A percentile compares a stretch with the other conserved stretches of the same genome.
These are phyloP conservation scores for Purshia tridentata DNA, from an alignment of 306 rosid species.

Conservation along the genomic window DNA sequence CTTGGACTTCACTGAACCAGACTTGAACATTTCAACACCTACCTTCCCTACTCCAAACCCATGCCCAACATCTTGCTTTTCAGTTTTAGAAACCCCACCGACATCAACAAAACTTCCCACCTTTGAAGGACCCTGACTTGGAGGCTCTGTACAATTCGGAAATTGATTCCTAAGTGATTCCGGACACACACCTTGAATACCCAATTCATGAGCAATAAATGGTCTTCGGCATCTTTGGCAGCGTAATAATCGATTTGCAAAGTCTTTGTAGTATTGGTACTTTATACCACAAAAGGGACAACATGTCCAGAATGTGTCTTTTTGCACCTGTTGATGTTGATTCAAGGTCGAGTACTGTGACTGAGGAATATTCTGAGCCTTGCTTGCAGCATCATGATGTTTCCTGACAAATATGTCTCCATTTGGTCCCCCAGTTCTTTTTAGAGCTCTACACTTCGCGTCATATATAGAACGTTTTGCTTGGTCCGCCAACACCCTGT, in stretches of 20 bases:
- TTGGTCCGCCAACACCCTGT: slow-evolving; percentile 64
- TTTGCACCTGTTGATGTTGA: slow-evolving; percentile 34
- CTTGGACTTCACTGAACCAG: slow-evolving; percentile 40
- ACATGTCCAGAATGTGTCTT: slow-evolving; percentile 65
- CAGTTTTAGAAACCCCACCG: slow-evolving; percentile 29
- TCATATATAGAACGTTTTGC: slow-evolving; percentile 51
- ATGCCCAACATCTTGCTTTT: slow-evolving; percentile 33
- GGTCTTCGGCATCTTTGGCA: slow-evolving; percentile 56
- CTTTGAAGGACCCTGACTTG: slow-evolving; percentile 41
- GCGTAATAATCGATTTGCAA: slow-evolving; percentile 34
- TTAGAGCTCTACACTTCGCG: slow-evolving; percentile 28
- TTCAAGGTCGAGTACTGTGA: slow-evolving; percentile 32
- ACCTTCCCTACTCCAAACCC: slow-evolving; percentile 34
- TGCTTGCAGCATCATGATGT: slow-evolving; percentile 25
- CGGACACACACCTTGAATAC: slow-evolving; percentile 28
- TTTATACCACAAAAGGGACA: slow-evolving; percentile 55
- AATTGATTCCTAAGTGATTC: slow-evolving; percentile 26
- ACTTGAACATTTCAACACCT: slow-evolving; percentile 34
- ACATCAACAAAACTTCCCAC: slow-evolving; percentile 33
- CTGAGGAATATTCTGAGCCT: slow-evolving; percentile 32
- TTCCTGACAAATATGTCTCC: slow-evolving; percentile 26
- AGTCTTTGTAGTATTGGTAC: slow-evolving; percentile 51
- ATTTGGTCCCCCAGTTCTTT: slow-evolving; percentile 34
- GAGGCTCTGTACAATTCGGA: slow-evolving; percentile 27
- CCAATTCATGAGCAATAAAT: slow-evolving; percentile 52